Evolutionary conservation across 768 basidiomycete genomes (phyloP), one percentile per base, ranked within the genome.

Genomic region (Collybia sp.): DNA sequence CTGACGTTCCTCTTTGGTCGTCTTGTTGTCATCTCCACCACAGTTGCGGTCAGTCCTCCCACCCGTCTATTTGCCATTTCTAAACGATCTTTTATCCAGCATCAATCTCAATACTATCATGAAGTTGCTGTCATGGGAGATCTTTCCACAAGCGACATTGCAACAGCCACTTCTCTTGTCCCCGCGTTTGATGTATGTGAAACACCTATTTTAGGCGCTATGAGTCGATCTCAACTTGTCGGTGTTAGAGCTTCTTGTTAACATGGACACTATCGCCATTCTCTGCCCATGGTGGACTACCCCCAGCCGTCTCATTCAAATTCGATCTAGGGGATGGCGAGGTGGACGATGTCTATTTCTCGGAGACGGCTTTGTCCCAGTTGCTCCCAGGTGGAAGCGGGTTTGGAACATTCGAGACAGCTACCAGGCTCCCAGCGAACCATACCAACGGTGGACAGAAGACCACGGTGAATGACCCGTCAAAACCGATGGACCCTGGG

Each of bases 261-360:
- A 70, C 69, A 12, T 72, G 71, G 70, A 70, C 69, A 5, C 45
- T 72, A 20, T 52, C 66, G 2, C 68, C 69, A 2, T 69, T 67
- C 47, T 66, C 67, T 0, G 54, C 52, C 8, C 63, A 65, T 35
- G 65, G 64, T 25, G 58, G 58, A 2, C 51, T 68, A 16, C 70
- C 69, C 12, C 49, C 67, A 6, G 58, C 58, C 2, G 57, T 67
- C n/a, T 63, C 62, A 0, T 61, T 70, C 35, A 33, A 30, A 6
- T 70, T 60, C 61, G 46, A 58, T 8, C 49, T 59, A n/a, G 66
- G 68, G 19, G 53, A 48, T 0, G 25, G 61, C 61, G 46, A 58
- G 8, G 48, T 58, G 15, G 66, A 69, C 19, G 53, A 48, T 0
- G 58, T 73, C 6, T 71, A 67, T 44, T 70, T 72, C 46, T 54